phyloP scores from a whole-genome alignment of 768 basidiomycete genomes.

The Termitomyces sp. region DNA sequence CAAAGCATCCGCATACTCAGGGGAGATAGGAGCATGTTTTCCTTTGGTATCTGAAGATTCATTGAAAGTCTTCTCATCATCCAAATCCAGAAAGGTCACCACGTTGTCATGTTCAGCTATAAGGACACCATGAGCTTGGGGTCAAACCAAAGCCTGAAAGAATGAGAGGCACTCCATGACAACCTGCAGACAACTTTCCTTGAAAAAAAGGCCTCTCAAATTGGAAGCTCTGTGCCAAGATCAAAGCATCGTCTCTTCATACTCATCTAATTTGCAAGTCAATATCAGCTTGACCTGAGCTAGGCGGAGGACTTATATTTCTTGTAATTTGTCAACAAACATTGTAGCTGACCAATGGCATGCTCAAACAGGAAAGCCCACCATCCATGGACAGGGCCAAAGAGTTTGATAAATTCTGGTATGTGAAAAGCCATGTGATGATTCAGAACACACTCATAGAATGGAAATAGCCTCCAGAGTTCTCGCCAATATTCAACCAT shows the following conservation, averaged over 20 bases:
- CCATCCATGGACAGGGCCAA: conserved; percentile 37
- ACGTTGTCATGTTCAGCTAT: background rate
- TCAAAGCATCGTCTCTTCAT: no score
- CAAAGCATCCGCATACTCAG: background rate
- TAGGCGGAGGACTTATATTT: conserved; percentile 13
- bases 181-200: background rate
- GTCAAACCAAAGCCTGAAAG: background rate
- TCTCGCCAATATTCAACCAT: conserved; percentile 19
- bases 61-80: background rate
- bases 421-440: conserved; percentile 32
- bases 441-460: conserved; percentile 19
- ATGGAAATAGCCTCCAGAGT: conserved; percentile 18
- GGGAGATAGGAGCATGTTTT: background rate
- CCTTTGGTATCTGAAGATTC: background rate
- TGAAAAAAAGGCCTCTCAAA: no score
- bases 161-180: background rate
- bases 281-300: background rate
- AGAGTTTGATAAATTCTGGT: conserved; percentile 22
- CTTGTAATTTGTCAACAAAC: conserved; percentile 29
- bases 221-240: no score
- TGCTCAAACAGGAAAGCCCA: conserved; percentile 39
- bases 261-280: conserved; percentile 7
- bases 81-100: background rate
- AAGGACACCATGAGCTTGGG: background rate
- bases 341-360: conserved; percentile 35